A percentile compares a stretch with the other conserved stretches of the same genome.
phyloP scores from a whole-genome alignment of 768 basidiomycete genomes.

The Leccinum longicurvipes region DNA sequence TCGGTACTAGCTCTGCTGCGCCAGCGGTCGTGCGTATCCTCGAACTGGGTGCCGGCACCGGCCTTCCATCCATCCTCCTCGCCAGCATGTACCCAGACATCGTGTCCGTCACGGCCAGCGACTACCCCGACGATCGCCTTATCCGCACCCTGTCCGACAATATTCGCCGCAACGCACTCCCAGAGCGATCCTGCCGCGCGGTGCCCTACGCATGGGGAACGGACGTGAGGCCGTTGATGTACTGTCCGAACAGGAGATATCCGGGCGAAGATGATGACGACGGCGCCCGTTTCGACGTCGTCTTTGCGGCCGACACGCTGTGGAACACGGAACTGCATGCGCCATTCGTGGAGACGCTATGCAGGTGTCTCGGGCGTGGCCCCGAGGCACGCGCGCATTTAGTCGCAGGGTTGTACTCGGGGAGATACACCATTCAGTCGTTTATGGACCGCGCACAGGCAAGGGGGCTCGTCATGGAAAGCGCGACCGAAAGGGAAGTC shows the following conservation, averaged over 20 bases:
- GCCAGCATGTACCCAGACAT: constrained; percentile 42
- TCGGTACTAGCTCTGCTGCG: background rate
- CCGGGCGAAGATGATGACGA: background rate
- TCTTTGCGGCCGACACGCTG: constrained; percentile 73
- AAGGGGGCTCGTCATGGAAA: constrained; percentile 46
- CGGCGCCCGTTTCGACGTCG: constrained; percentile 52
- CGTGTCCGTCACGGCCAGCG: constrained; percentile 50
- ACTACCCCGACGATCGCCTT: constrained; percentile 68
- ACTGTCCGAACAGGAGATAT: background rate
- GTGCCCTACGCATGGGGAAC: constrained; percentile 67
- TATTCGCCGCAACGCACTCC: constrained; percentile 47
- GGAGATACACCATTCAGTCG: constrained; percentile 64
- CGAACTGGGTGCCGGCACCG: constrained; percentile 73
- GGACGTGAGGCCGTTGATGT: constrained; percentile 33
- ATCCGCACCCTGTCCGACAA: constrained; percentile 59
- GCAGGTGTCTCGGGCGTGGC: constrained; percentile 41
- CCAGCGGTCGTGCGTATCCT: constrained; percentile 40
- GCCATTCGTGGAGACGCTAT: constrained; percentile 52
- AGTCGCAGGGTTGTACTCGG: constrained; percentile 76
- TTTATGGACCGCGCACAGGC: constrained; percentile 41
- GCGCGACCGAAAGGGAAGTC: constrained; percentile 47
- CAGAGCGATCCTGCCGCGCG: constrained; percentile 43
- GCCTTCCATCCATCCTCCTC: constrained; percentile 68
- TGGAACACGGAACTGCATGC: constrained; percentile 68
- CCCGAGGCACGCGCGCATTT: constrained; percentile 52